Percentiles rank a stretch among this genome's conserved stretches.
Conservation (phyloP, 192 early-diverging fungal genomes). For the Haplosporangium gracile region DNA sequence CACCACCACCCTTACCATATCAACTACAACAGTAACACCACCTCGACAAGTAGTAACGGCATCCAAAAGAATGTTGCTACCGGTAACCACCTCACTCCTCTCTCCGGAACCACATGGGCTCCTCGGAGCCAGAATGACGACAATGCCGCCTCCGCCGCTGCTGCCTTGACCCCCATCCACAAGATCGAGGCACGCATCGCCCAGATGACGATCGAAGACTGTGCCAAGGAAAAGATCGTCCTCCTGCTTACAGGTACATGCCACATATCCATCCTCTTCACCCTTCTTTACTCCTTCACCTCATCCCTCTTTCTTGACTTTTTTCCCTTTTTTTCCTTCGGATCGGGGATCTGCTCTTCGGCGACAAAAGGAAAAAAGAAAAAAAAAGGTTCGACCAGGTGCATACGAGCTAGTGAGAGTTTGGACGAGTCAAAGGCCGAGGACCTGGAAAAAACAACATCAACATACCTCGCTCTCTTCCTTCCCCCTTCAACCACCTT, state of each 20-base stretch:
- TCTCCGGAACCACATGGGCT: conserved; percentile 14
- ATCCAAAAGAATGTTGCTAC: background rate
- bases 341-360: conserved; percentile 9
- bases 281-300: background rate
- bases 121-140: conserved; percentile 13
- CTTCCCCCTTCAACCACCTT: background rate
- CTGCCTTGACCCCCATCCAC: conserved; percentile 30
- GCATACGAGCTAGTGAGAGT: conserved; percentile 10
- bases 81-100: background rate
- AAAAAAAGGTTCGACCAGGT: background rate
- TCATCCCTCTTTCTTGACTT: background rate
- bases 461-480: background rate
- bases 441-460: background rate
- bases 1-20: background rate
- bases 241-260: conserved; percentile 44
- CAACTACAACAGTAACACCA: conserved; percentile 12
- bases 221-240: conserved; percentile 52
- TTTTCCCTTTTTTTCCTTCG: background rate
- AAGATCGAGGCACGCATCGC: conserved; percentile 46
- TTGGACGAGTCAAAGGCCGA: conserved; percentile 8
- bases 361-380: conserved; percentile 3
- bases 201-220: conserved; percentile 47
- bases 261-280: background rate
- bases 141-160: background rate
- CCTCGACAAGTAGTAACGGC: conserved; percentile 7